Evolutionary conservation across 139 green algal genomes (phyloP), one percentile per base, ranked within the genome.

Genomic region (Yamagishiella unicocca): DNA sequence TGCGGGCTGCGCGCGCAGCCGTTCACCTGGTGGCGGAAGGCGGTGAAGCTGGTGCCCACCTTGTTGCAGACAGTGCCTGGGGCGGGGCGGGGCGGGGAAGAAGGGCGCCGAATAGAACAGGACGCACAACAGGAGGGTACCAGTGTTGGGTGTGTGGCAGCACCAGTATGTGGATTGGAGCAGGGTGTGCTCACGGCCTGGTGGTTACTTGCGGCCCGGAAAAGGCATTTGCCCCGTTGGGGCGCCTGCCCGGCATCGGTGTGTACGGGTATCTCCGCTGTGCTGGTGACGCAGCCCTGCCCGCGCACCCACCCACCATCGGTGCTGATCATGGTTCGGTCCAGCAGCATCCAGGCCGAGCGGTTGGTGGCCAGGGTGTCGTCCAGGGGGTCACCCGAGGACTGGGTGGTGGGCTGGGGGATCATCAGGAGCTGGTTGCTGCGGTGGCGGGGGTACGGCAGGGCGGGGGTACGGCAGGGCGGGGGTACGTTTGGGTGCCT

Each of bases 261-360:
- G n/a, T n/a, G n/a, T n/a, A n/a, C n/a, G n/a, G n/a, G n/a, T n/a
- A n/a, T n/a, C n/a, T n/a, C n/a, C n/a, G n/a, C n/a, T n/a, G n/a
- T n/a, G n/a, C n/a, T n/a, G n/a, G n/a, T n/a, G n/a, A n/a, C n/a
- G n/a, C n/a, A n/a, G n/a, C n/a, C 50, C 50, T 17, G 17, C 50
- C 50, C 50, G 0, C 31, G 9, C 9, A 38, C 66, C 6, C 50
- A 42, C 83, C 61, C 71, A 89, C 89, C 89, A 46, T 92, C 87
- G 9, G 91, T 54, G 42, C 78, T 89, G 77, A 90, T 89, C 8
- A 55, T 25, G 12, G 66, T 84, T 3, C 50, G 84, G 77, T 94
- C 89, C 9, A 98, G n/a, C 43, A 98, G 62, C 91, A 98, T 94
- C 96, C 96, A 98, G 29, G 83, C 37, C n/a, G 84, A 80, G 33